Evolutionary conservation across 345 rosid species (phyloP), one percentile per base, ranked within the genome.

Genomic region (Salix dunnii): DNA sequence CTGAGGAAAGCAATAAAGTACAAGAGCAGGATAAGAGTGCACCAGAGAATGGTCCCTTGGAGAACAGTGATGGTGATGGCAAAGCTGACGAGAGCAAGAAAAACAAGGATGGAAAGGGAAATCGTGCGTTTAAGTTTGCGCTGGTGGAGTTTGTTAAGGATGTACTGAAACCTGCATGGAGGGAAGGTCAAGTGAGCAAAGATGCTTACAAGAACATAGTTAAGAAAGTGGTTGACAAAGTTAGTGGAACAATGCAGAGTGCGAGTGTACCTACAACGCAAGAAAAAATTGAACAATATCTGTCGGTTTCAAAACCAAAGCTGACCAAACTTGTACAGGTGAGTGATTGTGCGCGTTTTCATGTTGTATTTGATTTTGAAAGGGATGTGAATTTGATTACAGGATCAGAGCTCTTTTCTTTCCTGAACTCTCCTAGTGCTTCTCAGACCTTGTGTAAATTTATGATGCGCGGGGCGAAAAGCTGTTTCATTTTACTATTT

Each of bases 301-400:
- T 96, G 76, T 86, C 95, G 31, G 85, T 82, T 74, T 91, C 97
- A 36, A 94, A 91, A 84, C 87, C 97, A 66, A 96, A 93, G 89
- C 90, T 96, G 70, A 89, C 87, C 80, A 96, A 94, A 87, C 97
- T 96, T 87, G 90, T 91, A 74, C 98, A 92, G 98, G 98, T 94
- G 23, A 86, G 82, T 79, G 73, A 60, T 64, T 35, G 42, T 66
- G 55, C 67, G 64, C 16, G 30, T 5, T 28, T n/a, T 18, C 28
- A 5, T 6, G 18, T 20, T 27, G n/a, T 31, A 42, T 48, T 75
- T 48, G 6, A 61, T 28, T 42, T 49, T 58, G 53, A 43, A 27
- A 48, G n/a, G 40, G 17, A 13, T 33, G 61, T 63, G 36, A 38
- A 61, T 74, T 70, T 72, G 40, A 53, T 21, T 31, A 25, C 23